Base-by-base conservation (phyloP, 495 filamentous ascomycete species). In the Hamigera avellanea region DNA sequence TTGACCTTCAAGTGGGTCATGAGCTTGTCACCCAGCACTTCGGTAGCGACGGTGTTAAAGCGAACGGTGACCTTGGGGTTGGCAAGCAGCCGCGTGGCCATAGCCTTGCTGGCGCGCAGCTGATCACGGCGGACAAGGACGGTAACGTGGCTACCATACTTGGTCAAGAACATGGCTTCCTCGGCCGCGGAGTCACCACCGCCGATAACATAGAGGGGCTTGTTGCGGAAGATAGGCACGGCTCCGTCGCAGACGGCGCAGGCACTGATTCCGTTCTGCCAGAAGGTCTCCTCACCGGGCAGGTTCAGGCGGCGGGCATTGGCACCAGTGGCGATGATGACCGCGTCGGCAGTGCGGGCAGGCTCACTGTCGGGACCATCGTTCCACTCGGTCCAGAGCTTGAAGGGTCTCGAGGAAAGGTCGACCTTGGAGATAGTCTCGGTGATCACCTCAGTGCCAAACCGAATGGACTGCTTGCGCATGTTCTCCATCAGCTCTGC, bases 171-270 rank as follows among this genome's bases (percentile, higher is more conserved):
- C 53, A 94, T 82, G 33, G 86, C 86, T 71, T 99, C 93, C 62
- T 99, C 91, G 17, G 93, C 91, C 17, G 91, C 91, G 7, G 86
- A 94, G 61, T 99, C 91, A 48, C 91, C 91, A 41, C 91, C 91
- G 35, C 91, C 91, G 44, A 99, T 96, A 6, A 99, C 91, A 16
- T 93, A 80, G 19, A 99, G 70, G 13, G 82, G 89, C 70, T 93
- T 93, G 55, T 94, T 83, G 41, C 87, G 72, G 76, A 95, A 99
- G 53, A 99, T 96, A 14, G 91, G 91, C 19, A 96, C 84, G 33
- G 88, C 88, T 39, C 91, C 91, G 52, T 99, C 91, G 66, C 91
- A 99, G 32, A 99, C 91, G 27, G 91, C 91, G 54, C 91, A 99
- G 34, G 91, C 91, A 38, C 80, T 86, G 54, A 99, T 88, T 43